These are phyloP conservation scores for Sphagnum contortum DNA, from an alignment of 225 moss, liverwort and hornwort genomes.

Conservation along the genomic window DNA sequence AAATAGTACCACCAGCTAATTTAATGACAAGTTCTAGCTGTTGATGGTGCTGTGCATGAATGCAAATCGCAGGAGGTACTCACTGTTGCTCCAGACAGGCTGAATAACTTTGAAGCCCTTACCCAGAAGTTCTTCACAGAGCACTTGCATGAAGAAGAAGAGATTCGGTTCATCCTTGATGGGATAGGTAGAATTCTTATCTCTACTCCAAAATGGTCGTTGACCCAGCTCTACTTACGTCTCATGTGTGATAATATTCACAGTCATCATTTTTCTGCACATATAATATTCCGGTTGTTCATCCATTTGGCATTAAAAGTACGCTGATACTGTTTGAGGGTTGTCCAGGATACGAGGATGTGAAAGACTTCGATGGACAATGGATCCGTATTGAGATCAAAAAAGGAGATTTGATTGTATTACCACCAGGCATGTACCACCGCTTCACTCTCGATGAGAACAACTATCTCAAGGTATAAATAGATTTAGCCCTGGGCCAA, in stretches of 20 bases:
- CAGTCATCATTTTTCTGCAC: not conserved
- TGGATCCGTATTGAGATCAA: constrained; percentile 66
- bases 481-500: constrained; percentile 1
- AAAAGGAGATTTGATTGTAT: constrained; percentile 45
- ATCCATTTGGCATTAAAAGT: not conserved
- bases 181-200: constrained; percentile 26
- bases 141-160: constrained; percentile 65
- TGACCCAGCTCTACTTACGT: no score
- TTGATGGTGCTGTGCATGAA: not conserved
- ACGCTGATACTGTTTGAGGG: no score
- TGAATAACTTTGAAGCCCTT: constrained; percentile 44
- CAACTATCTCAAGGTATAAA: constrained; percentile 37
- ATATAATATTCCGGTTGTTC: not conserved
- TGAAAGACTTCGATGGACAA: constrained; percentile 50
- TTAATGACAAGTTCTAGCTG: not conserved
- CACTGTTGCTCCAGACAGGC: constrained; percentile 46
- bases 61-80: constrained; percentile 37
- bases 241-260: not conserved
- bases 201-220: not conserved
- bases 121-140: constrained; percentile 56
- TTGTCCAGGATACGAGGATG: constrained; percentile 48
- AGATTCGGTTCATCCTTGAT: constrained; percentile 52
- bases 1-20: not conserved
- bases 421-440: constrained; percentile 66
- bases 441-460: constrained; percentile 52